Percentiles rank a stretch among this genome's conserved stretches.
phyloP scores from a whole-genome alignment of 2,329 filamentous ascomycete genomes.

The Hypoxylon rubiginosum region DNA sequence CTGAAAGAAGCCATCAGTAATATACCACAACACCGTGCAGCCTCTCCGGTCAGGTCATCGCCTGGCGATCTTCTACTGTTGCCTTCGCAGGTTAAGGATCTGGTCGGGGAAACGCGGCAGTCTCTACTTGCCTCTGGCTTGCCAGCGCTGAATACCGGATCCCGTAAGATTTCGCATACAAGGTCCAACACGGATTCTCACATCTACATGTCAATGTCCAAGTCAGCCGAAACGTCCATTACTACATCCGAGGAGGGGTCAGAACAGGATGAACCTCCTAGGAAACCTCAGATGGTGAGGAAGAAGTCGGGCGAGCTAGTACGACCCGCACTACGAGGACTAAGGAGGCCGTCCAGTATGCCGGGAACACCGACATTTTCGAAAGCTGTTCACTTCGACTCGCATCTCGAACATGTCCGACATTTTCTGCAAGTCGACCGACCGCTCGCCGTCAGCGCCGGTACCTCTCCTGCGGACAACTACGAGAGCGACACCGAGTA shows the following conservation, averaged over 20 bases:
- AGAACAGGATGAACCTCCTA: constrained; percentile 66
- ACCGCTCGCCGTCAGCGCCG: constrained; percentile 94
- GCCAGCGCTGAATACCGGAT: constrained; percentile 56
- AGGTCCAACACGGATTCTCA: constrained; percentile 70
- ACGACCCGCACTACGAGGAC: constrained; percentile 87
- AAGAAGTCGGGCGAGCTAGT: constrained; percentile 99
- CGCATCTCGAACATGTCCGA: constrained; percentile 93
- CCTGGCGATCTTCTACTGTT: constrained; percentile 55
- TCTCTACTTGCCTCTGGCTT: constrained; percentile 64
- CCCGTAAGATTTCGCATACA: constrained; percentile 62
- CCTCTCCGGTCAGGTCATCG: constrained; percentile 64
- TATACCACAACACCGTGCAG: constrained; percentile 75
- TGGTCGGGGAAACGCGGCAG: constrained; percentile 58
- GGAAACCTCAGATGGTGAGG: constrained; percentile 91
- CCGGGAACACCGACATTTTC: constrained; percentile 95
- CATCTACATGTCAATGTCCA: constrained; percentile 58
- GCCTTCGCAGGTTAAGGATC: constrained; percentile 52
- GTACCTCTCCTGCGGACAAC: constrained; percentile 89
- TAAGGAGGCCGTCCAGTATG: constrained; percentile 92
- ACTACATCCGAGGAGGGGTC: constrained; percentile 73
- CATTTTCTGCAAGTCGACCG: constrained; percentile 96
- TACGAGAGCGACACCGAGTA: constrained; percentile 92
- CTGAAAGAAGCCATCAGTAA: constrained; percentile 86
- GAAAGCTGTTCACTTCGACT: constrained; percentile 98
- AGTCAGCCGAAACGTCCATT: constrained; percentile 64